phyloP scores from a whole-genome alignment of 1,284 basidiomycete species.

The Gomphus bonarii region DNA sequence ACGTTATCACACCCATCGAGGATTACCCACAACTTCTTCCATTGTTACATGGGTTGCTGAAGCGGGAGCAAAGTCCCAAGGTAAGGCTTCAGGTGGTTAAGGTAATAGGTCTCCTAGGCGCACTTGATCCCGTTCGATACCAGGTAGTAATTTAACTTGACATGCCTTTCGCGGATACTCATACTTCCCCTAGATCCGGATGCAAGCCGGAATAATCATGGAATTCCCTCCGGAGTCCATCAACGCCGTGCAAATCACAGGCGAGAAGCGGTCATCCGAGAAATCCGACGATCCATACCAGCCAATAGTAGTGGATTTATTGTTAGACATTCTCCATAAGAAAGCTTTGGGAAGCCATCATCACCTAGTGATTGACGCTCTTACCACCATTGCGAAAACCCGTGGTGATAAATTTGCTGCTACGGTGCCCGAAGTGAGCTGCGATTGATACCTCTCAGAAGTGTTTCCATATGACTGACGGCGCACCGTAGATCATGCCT shows the following conservation, averaged over 20 bases:
- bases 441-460: background rate
- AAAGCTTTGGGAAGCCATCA: slow-evolving; percentile 39
- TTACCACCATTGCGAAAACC: slow-evolving; percentile 56
- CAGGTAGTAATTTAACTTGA: background rate
- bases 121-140: slow-evolving; percentile 50
- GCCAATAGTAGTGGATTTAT: slow-evolving; percentile 49
- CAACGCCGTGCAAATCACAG: background rate
- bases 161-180: background rate
- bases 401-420: slow-evolving; percentile 48
- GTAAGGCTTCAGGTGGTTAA: slow-evolving; percentile 45
- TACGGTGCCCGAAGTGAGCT: slow-evolving; percentile 41
- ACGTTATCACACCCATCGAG: slow-evolving; percentile 46
- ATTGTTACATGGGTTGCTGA: slow-evolving; percentile 42
- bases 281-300: slow-evolving; percentile 8
- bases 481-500: slow-evolving; percentile 40
- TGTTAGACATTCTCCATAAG: slow-evolving; percentile 46
- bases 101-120: slow-evolving; percentile 53
- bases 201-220: background rate
- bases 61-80: slow-evolving; percentile 37
- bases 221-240: slow-evolving; percentile 5
- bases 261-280: slow-evolving; percentile 20
- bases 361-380: slow-evolving; percentile 47
- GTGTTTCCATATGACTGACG: background rate
- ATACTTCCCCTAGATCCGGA: background rate
- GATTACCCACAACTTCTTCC: slow-evolving; percentile 44